These are phyloP conservation scores for Zasmidium cellare DNA, from an alignment of 2,329 filamentous ascomycete genomes.

Conservation along the genomic window DNA sequence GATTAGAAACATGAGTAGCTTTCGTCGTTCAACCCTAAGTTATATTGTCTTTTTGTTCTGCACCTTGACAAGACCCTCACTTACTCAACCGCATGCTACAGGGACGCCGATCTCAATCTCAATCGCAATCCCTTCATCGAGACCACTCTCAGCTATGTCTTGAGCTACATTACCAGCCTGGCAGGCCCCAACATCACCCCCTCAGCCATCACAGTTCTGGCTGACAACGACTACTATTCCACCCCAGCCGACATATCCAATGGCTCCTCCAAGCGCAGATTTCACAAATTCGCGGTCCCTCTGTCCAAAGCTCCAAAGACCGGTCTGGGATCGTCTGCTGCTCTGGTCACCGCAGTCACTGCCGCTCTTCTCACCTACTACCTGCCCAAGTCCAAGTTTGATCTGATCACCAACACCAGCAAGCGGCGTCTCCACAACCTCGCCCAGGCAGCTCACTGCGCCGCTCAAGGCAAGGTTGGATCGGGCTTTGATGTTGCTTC, in stretches of 20 bases:
- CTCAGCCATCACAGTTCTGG: slow-evolving; percentile 78
- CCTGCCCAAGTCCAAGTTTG: slow-evolving; percentile 58
- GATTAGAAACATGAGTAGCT: background rate
- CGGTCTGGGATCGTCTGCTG: slow-evolving; percentile 90
- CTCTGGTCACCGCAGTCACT: slow-evolving; percentile 84
- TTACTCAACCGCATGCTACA: slow-evolving; percentile 24
- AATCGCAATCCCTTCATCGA: slow-evolving; percentile 84
- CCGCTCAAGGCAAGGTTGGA: slow-evolving; percentile 94
- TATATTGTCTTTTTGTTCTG: background rate
- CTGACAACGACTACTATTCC: slow-evolving; percentile 97
- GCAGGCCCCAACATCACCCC: slow-evolving; percentile 60
- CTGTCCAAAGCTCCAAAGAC: slow-evolving; percentile 87
- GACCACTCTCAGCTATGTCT: slow-evolving; percentile 80
- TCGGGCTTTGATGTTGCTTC: slow-evolving; percentile 94
- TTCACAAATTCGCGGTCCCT: slow-evolving; percentile 74
- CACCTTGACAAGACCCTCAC: slow-evolving; percentile 12
- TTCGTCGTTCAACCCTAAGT: background rate
- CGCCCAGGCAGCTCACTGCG: slow-evolving; percentile 89
- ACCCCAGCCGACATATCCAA: slow-evolving; percentile 49
- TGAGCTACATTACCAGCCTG: slow-evolving; percentile 71
- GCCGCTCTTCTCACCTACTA: slow-evolving; percentile 76
- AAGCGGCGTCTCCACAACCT: slow-evolving; percentile 79
- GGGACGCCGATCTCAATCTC: slow-evolving; percentile 42
- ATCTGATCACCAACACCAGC: slow-evolving; percentile 56
- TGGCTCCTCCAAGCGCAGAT: slow-evolving; percentile 49